These are phyloP conservation scores for Marsdenia floribunda DNA, from an alignment of 257 asterid species.

Conservation along the genomic window DNA sequence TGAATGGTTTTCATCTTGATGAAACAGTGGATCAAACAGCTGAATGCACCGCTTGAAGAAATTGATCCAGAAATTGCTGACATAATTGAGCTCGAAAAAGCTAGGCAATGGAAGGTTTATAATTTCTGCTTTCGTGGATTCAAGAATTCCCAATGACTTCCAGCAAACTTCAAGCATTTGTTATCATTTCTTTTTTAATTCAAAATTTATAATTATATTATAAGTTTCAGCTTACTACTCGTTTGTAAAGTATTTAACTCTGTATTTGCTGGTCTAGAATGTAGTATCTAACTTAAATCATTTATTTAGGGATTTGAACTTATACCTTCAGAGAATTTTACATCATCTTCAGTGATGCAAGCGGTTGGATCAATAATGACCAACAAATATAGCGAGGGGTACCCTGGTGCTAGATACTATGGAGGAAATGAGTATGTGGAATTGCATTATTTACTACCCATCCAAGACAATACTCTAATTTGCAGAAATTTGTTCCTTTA, in stretches of 20 bases:
- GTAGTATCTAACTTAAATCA: neutral
- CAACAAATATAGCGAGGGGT: conserved; percentile 93
- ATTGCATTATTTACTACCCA: neutral
- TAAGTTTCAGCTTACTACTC: neutral
- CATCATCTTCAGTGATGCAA: conserved; percentile 92
- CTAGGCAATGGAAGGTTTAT: conserved; percentile 92
- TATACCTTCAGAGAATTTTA: conserved; percentile 91
- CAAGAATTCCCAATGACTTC: neutral
- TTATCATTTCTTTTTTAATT: neutral
- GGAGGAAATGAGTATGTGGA: conserved; percentile 92
- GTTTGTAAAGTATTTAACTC: neutral
- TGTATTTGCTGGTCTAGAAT: conserved; percentile 9
- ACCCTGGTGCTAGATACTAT: conserved; percentile 96
- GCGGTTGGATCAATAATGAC: conserved; percentile 99
- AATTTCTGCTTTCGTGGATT: neutral
- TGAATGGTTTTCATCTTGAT: conserved; percentile 11
- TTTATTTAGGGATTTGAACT: conserved; percentile 67
- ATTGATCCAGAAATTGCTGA: conserved; percentile 84
- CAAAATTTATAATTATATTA: conserved; percentile 3
- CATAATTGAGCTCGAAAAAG: conserved; percentile 88
- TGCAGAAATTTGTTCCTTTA: neutral
- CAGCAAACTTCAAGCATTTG: neutral
- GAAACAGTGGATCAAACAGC: conserved; percentile 70
- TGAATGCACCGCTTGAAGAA: conserved; percentile 73
- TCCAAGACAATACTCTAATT: neutral